Evolutionary conservation across 2,329 filamentous ascomycete species (phyloP), one percentile per base, ranked within the genome.

Genomic region (Cercospora brassicicola): DNA sequence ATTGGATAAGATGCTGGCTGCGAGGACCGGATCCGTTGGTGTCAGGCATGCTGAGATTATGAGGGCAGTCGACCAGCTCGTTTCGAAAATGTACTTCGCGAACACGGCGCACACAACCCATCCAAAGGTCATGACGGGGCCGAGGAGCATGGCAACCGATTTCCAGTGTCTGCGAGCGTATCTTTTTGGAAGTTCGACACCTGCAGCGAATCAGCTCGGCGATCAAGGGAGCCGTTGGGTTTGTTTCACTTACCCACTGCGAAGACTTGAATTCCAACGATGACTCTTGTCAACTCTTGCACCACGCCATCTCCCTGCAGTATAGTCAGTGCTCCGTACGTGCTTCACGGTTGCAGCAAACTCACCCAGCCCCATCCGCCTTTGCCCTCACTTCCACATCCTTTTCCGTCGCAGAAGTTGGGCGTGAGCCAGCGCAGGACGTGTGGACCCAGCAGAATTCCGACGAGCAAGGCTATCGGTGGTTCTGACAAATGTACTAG

Each of bases 21-120:
- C 84, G 11, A 87, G 78, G 0, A 88, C 84, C 0, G 85, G 85
- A 76, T 87, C 86, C 0, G 86, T 87, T 1, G 85, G 86, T 0
- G 85, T 86, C 1, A 87, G 78, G 71, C 85, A 87, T 3, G 86
- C 86, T 0, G 82, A 82, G 26, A 87, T 82, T 4, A 85, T 81
- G 45, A 87, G 73, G 0, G 84, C 82, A 0, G 84, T 84, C 0
- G 81, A 73, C 31, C 82, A 71, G 59, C 81, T 78, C 0, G 80
- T 83, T 4, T 81, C 68, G 72, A 88, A 84, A 3, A 87, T 77
- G 1, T 81, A 69, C 42, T 78, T 78, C 18, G 84, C 80, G 68
- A 87, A 83, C 0, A 79, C 67, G 2, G 83, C 80, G 66, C 83
- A 83, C 23, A 85, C 77, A 23, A 83, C 70, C 82, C 82, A 84